Evolutionary conservation across 164 flowering plant genomes (phyloP).

Genomic region (Liriodendron chinense): DNA sequence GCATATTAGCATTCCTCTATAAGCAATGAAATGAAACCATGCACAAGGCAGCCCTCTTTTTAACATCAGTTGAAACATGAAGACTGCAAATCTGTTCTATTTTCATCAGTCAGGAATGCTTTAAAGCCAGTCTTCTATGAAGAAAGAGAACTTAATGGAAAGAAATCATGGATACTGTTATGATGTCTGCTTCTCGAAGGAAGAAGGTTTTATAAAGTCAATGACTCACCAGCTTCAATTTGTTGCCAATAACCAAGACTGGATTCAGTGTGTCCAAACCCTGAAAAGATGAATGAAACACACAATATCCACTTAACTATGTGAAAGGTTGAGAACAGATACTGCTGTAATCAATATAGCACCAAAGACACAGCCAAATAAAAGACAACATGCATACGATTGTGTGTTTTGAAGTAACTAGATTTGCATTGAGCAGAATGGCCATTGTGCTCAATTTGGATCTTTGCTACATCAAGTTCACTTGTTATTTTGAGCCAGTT

Average conservation of each 20-base stretch:
- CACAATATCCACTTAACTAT: constrained; percentile 5
- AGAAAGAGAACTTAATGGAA: background rate
- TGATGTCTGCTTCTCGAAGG: background rate
- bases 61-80: background rate
- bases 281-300: constrained; percentile 5
- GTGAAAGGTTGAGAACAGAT: background rate
- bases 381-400: too few species aligned
- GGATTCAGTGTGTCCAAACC: constrained; percentile 21
- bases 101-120: background rate
- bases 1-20: background rate
- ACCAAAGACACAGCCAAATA: background rate
- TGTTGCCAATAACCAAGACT: constrained; percentile 47
- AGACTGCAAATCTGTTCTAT: background rate
- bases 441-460: too few species aligned
- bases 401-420: too few species aligned
- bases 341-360: background rate
- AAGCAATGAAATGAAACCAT: background rate
- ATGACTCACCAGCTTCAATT: constrained; percentile 58
- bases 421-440: too few species aligned
- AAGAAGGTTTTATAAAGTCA: background rate
- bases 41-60: background rate
- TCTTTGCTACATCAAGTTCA: too few species aligned
- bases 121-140: background rate
- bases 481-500: too few species aligned
- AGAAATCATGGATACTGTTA: background rate